Conservation (phyloP, 371 early-diverging fungal species). For the Catenaria anguillulae region DNA sequence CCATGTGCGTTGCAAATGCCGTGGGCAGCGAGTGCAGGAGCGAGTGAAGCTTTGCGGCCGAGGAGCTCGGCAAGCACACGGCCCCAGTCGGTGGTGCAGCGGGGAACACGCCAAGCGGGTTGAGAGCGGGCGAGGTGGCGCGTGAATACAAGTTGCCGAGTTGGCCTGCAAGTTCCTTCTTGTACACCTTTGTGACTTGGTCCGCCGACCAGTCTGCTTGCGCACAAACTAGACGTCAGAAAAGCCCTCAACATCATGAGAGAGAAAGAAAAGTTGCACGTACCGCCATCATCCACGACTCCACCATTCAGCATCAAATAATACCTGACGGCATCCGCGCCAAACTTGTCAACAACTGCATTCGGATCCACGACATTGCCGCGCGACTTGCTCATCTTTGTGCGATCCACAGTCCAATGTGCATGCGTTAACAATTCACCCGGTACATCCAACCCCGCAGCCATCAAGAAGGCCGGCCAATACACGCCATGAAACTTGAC, state of each 20-base stretch:
- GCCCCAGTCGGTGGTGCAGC: conserved; percentile 20
- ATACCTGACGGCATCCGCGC: conserved; percentile 78
- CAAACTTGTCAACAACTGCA: conserved; percentile 47
- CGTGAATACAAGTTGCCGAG: conserved; percentile 75
- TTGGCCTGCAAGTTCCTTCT: conserved; percentile 64
- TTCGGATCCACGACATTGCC: conserved; percentile 86
- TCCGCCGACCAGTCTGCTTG: conserved; percentile 52
- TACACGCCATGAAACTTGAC: conserved; percentile 88
- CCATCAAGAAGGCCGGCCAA: conserved; percentile 90
- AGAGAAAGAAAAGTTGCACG: neutral
- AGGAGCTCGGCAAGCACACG: conserved; percentile 1
- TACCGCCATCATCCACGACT: conserved; percentile 60
- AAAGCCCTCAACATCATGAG: neutral
- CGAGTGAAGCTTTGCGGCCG: conserved; percentile 17
- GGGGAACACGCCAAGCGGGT: conserved; percentile 35
- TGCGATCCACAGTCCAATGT: conserved; percentile 76
- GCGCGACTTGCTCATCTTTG: conserved; percentile 85
- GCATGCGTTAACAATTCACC: conserved; percentile 71
- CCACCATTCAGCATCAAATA: conserved; percentile 82
- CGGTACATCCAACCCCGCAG: conserved; percentile 62
- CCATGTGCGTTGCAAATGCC: conserved; percentile 22
- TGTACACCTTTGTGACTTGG: conserved; percentile 47
- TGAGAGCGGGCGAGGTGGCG: conserved; percentile 36
- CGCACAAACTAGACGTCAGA: neutral
- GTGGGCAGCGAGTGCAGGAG: conserved; percentile 21